phyloP scores from a whole-genome alignment of 768 basidiomycete genomes.

The Sporobolomyces pararoseus region DNA sequence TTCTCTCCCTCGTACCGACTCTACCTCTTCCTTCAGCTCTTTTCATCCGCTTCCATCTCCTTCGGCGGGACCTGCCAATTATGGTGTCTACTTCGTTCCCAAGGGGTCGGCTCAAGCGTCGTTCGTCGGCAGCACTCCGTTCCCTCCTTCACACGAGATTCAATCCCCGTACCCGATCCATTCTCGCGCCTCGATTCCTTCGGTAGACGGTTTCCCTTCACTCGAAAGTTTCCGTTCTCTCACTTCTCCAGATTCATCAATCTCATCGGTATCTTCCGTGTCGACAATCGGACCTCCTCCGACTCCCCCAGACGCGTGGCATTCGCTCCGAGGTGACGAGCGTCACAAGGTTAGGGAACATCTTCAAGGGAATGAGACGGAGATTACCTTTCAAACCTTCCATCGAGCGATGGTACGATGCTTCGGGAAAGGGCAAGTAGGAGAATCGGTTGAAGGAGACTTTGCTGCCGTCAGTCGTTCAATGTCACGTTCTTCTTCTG shows the following conservation, averaged over 20 bases:
- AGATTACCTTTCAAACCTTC: not conserved
- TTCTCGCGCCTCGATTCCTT: not conserved
- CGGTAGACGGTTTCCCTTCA: not conserved
- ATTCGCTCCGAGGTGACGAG: not conserved
- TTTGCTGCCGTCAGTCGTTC: not conserved
- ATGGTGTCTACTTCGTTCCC: constrained; percentile 12
- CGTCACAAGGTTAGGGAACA: too few species aligned
- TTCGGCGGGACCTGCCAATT: not conserved
- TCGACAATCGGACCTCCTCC: not conserved
- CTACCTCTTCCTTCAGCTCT: not conserved
- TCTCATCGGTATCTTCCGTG: not conserved
- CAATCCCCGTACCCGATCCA: not conserved
- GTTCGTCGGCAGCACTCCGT: not conserved
- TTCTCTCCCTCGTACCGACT: not conserved
- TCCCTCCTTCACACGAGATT: not conserved
- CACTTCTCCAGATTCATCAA: not conserved
- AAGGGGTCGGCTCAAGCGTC: constrained; percentile 2
- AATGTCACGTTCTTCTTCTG: not conserved
- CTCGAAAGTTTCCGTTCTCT: not conserved
- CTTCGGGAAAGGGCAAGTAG: constrained; percentile 3
- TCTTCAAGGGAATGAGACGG: not conserved
- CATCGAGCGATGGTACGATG: not conserved
- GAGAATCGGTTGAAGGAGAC: not conserved
- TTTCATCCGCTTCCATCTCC: not conserved
- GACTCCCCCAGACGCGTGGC: constrained; percentile 5